phyloP scores from a whole-genome alignment of 441 rosid genomes.

The Pelargonium citronellum region DNA sequence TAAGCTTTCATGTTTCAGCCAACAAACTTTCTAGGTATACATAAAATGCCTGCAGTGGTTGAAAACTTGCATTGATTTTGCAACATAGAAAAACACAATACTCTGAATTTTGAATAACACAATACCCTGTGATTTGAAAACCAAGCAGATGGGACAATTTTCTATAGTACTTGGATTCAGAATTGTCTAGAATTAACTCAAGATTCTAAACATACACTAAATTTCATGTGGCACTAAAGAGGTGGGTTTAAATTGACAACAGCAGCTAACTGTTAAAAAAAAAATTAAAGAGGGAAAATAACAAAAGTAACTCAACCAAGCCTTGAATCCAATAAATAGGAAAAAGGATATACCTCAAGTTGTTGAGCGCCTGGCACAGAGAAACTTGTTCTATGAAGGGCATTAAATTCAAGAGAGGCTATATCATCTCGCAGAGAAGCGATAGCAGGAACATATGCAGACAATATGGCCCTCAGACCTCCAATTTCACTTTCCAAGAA shows the following conservation, averaged over 20 bases:
- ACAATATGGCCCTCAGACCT: constrained; percentile 40
- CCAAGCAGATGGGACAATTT: not conserved
- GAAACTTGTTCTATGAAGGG: constrained; percentile 28
- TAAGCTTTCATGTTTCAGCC: not conserved
- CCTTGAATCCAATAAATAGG: not conserved
- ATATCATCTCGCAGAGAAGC: constrained; percentile 38
- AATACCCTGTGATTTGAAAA: not conserved
- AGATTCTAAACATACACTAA: not conserved
- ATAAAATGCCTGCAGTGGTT: not conserved
- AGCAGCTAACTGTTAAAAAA: not conserved
- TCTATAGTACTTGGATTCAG: not conserved
- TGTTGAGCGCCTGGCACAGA: not conserved
- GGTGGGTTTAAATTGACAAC: not conserved
- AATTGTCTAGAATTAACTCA: not conserved
- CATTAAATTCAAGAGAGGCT: constrained; percentile 38
- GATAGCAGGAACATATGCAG: constrained; percentile 48
- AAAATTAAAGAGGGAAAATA: not conserved
- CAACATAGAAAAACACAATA: not conserved
- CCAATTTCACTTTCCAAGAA: constrained; percentile 49
- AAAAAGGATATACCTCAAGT: not conserved
- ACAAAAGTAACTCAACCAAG: no score
- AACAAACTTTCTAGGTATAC: not conserved
- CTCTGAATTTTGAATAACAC: not conserved
- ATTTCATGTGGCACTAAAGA: not conserved
- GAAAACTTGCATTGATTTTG: constrained; percentile 2